Evolutionary conservation across 495 filamentous ascomycete species (phyloP), one percentile per base, ranked within the genome.

Genomic region (Penicillium bovifimosum): DNA sequence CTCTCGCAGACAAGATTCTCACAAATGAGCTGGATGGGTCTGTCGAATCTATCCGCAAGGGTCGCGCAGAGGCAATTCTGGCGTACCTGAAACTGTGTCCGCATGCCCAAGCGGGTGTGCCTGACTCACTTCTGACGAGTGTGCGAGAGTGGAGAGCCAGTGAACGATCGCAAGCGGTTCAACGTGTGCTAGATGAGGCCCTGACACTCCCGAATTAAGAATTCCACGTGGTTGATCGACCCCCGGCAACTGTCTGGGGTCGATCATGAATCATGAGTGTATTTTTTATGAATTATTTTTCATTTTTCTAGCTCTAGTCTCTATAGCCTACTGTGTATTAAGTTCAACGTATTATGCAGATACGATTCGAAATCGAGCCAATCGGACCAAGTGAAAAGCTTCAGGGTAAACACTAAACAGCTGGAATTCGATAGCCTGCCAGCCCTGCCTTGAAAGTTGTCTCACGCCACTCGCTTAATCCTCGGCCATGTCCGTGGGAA

Each of bases 31-130:
- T 69, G 48, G 67, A 76, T 47, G 58, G 59, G 24, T 67, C 69
- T 17, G 66, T 74, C 31, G 74, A 76, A 51, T 50, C 59, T 36
- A 67, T 73, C 45, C 71, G 74, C 45, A 64, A 62, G 53, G 71
- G 62, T 53, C 70, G 72, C 40, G 72, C 72, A 38, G 65, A 71
- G 43, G 69, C 71, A 11, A 61, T 61, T 27, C 53, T 66, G 47
- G 63, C 61, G 44, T 76, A 68, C 55, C 61, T 74, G 52, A 61
- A 54, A 36, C 54, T 76, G 33, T 61, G 67, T 46, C 53, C 51
- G 41, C 35, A n/a, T 20, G 46, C 55, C 16, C 60, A 67, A 46
- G 29, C 18, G 20, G 59, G 44, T 6, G 64, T 64, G 49, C 48
- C 59, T n/a, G 60, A 57, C 18, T 50, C 18, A 1, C 41, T 74